Percentiles rank a stretch among this genome's conserved stretches.
phyloP scores from a whole-genome alignment of 345 rosid genomes.

The Brassica nigra region DNA sequence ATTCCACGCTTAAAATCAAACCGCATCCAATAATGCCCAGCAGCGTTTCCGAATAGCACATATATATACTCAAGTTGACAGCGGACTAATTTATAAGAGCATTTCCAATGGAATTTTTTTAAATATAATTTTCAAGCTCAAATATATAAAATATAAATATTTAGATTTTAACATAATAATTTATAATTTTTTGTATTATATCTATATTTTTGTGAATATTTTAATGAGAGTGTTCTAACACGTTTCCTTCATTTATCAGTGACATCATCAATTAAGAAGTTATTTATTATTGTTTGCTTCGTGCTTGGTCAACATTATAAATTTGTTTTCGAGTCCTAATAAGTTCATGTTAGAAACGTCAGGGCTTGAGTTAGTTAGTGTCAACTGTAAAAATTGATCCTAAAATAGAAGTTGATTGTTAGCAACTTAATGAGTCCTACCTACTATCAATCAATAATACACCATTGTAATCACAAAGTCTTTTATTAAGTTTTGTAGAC shows the following conservation, averaged over 20 bases:
- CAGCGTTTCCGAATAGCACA: no score
- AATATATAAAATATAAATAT: no score
- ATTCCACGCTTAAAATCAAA: no score
- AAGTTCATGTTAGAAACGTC: background rate
- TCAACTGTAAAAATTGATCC: constrained; percentile 10
- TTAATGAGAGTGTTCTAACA: background rate
- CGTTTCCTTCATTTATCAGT: background rate
- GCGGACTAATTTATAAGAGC: background rate
- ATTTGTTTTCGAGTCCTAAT: constrained; percentile 8
- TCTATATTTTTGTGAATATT: background rate
- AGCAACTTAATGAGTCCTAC: background rate
- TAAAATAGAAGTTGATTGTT: background rate
- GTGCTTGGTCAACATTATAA: background rate
- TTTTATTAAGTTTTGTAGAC: background rate
- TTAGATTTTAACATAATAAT: no score
- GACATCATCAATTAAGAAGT: background rate
- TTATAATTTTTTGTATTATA: no score
- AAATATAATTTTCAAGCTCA: no score
- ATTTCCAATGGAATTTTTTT: background rate
- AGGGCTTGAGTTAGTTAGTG: constrained; percentile 8
- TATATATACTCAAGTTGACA: background rate
- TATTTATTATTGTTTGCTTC: background rate
- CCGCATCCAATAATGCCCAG: no score
- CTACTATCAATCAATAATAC: background rate
- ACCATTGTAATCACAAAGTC: background rate